Evolutionary conservation across 108 stramenopile genomes (phyloP), one percentile per base, ranked within the genome.

Genomic region (Conticribra guillardii): DNA sequence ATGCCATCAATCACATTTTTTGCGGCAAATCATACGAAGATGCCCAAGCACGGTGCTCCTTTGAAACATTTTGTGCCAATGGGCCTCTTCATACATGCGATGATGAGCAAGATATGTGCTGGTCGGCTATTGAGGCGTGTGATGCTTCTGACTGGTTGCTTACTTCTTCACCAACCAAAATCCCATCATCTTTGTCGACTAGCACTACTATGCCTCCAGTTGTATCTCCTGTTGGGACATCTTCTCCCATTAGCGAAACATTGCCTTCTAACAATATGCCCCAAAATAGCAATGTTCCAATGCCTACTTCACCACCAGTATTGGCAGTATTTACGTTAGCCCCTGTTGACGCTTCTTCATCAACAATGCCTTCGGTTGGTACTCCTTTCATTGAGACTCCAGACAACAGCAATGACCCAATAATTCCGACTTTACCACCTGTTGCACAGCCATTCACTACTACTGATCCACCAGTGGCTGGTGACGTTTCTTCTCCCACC

Each of bases 21-120:
- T 77, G 76, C 49, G 76, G 76, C 31, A 33, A 31, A 64, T 45
- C 61, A 4, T 77, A 54, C 48, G 0, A 23, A 0, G 76, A 77
- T 57, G 76, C 76, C 0, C 31, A 67, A 19, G 56, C 62, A 17
- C 60, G 45, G 16, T 77, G 76, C 53, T 77, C 76, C 21, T 26
- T 41, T 19, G 76, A 69, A 24, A 77, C 76, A 23, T 77, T 77
- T 60, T 77, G 76, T 51, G 47, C 62, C 1, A 61, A 69, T 29
- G 76, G 76, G 18, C 30, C 51, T 32, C 18, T 55, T 55, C 76
- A 77, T 58, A 56, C 54, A 9, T 77, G 76, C 50, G 14, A 1
- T 18, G 31, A 56, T 33, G 27, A 60, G 28, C 22, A 7, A 0
- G 76, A 77, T 3, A 52, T 45, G 31, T 77, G 76, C 37, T 77